Evolutionary conservation across 768 basidiomycete species (phyloP).

Genomic region (Pisolithus orientalis): DNA sequence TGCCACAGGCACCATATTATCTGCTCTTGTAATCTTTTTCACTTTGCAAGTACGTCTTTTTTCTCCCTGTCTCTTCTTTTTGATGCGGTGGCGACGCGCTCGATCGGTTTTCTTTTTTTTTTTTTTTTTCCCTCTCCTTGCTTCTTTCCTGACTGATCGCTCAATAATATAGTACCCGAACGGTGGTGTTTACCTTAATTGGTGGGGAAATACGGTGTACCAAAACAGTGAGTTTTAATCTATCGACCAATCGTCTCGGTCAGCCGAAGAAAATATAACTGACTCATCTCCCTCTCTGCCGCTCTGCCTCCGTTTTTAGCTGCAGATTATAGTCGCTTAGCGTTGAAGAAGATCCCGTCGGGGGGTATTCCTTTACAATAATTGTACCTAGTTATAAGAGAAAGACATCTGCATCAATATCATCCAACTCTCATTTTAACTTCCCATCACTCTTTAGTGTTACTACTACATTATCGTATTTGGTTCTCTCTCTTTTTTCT

Average conservation of each 20-base stretch:
- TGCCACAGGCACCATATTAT: slow-evolving; percentile 53
- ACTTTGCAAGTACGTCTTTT: slow-evolving; percentile 48
- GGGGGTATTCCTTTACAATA: slow-evolving; percentile 39
- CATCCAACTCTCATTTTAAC: slow-evolving; percentile 18
- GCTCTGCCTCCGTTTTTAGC: slow-evolving; percentile 26
- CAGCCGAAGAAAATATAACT: neutral
- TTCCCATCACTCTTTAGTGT: neutral
- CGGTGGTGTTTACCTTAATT: slow-evolving; percentile 48
- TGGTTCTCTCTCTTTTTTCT: neutral
- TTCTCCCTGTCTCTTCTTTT: neutral
- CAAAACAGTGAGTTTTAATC: slow-evolving; percentile 43
- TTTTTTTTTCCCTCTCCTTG: no score
- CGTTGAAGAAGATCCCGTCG: slow-evolving; percentile 38
- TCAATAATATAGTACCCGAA: slow-evolving; percentile 44
- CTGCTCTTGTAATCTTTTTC: slow-evolving; percentile 74
- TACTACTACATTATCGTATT: neutral
- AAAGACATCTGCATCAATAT: slow-evolving; percentile 28
- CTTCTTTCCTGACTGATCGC: no score
- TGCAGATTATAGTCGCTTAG: slow-evolving; percentile 41
- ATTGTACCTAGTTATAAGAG: slow-evolving; percentile 24
- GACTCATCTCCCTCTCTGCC: neutral
- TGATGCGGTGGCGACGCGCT: slow-evolving; percentile 9
- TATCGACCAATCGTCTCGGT: neutral
- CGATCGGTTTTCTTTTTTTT: no score
- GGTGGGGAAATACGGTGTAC: slow-evolving; percentile 73